Base-by-base conservation (phyloP, 2,329 filamentous ascomycete genomes). In the Fusarium praegraminearum region DNA sequence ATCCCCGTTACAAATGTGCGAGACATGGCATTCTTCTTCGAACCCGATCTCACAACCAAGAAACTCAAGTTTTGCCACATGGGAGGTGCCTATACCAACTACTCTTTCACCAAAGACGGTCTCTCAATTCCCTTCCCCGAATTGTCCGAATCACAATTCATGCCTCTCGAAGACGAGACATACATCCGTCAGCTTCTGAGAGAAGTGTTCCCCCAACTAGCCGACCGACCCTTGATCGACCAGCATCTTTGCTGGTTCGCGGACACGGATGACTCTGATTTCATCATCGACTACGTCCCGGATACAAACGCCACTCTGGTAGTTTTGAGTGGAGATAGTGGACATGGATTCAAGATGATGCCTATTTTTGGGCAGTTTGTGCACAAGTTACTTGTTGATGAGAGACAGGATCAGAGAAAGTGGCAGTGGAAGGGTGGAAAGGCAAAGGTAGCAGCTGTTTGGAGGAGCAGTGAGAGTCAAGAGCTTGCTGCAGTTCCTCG, bases 31-130 rank as follows among this genome's bases (percentile, higher is more conserved):
- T 69, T 69, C 11, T 69, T 69, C 44, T 69, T 69, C 2, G 66
- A 69, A 5, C 66, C 66, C 0, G 66, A 69, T 3, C 24, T 62
- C 2, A 41, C 51, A 0, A 69, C 66, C 18, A 67, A 70, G 47
- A 69, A 69, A 5, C 35, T 69, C 7, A 69, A 69, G 11, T 70
- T 69, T 38, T 69, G 66, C 12, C 66, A 69, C 13, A 70, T 69
- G 66, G 66, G 66, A 1, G 66, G 66, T 1, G 66, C 66, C 0
- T 69, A 57, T 13, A 69, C 66, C 20, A 69, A 69, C 18, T 70
- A 69, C 26, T 32, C 66, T 2, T 67, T 45, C 18, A 46, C 66
- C 16, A 69, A 62, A n/a, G 66, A 69, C 8, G 66, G 66, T 3
- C 38, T 69, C 7, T 69, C 66, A 0, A 24, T 69, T 0, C 66